Percentiles rank a stretch among this genome's conserved stretches.
These are phyloP conservation scores for Fusarium odoratissimum DNA, from an alignment of 2,329 filamentous ascomycete species.

Conservation along the genomic window DNA sequence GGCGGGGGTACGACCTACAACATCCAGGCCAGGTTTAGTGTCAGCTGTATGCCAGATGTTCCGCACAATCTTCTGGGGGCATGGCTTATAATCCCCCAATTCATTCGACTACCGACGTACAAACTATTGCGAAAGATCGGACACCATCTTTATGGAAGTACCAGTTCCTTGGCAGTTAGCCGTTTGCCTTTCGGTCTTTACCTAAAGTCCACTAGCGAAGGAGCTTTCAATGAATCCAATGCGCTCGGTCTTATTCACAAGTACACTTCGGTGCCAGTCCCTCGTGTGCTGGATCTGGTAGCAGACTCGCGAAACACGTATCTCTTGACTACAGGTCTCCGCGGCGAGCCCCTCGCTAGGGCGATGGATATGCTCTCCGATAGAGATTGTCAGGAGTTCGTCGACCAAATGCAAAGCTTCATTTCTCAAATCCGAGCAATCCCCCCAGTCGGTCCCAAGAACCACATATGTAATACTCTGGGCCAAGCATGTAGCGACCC, in stretches of 20 bases:
- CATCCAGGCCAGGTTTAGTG: accelerated
- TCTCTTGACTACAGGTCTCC: constrained; percentile 8
- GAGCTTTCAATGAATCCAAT: constrained; percentile 44
- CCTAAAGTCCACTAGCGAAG: constrained; percentile 39
- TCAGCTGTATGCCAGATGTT: background rate
- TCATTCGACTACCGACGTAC: background rate
- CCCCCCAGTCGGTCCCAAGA: constrained; percentile 24
- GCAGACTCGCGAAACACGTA: constrained; percentile 31
- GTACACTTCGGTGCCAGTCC: constrained; percentile 46
- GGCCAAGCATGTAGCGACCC: constrained; percentile 44
- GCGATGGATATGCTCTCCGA: constrained; percentile 45
- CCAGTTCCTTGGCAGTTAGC: constrained; percentile 17
- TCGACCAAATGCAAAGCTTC: constrained; percentile 41
- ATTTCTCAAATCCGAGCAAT: constrained; percentile 45
- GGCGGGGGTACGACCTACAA: accelerated
- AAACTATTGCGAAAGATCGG: background rate
- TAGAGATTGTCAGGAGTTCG: constrained; percentile 27
- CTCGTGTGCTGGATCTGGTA: constrained; percentile 43
- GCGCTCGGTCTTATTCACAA: constrained; percentile 41
- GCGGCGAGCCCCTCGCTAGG: background rate
- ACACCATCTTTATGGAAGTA: too few relatives aligned
- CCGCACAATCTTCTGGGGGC: background rate
- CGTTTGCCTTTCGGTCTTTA: constrained; percentile 49
- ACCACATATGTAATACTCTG: constrained; percentile 48
- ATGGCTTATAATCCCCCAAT: background rate